These are phyloP conservation scores for Globisporangium ultimum DNA, from an alignment of 352 stramenopile genomes.

Conservation along the genomic window DNA sequence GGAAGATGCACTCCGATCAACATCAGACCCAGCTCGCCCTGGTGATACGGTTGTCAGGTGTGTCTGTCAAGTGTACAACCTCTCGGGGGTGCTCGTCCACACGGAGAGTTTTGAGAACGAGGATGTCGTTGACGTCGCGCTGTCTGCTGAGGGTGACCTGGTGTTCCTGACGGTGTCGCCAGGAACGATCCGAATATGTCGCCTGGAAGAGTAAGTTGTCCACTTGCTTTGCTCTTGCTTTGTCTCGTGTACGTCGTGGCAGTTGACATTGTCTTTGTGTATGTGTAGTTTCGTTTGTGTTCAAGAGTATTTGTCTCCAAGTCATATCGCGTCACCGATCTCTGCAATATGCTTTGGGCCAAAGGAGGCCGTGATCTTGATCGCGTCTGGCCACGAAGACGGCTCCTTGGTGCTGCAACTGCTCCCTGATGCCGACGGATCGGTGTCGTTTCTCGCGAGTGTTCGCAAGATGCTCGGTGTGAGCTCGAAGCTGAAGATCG, in stretches of 20 bases:
- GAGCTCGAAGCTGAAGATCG: slow-evolving; percentile 81
- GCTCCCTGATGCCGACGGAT: slow-evolving; percentile 77
- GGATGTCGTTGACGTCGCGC: slow-evolving; percentile 39
- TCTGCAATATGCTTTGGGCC: slow-evolving; percentile 67
- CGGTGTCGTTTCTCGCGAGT: slow-evolving; percentile 70
- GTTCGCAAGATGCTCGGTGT: slow-evolving; percentile 72
- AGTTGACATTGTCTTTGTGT: slow-evolving; percentile 7
- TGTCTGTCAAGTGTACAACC: slow-evolving; percentile 61
- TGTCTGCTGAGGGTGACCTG: slow-evolving; percentile 70
- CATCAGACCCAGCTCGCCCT: not conserved
- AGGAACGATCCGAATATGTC: slow-evolving; percentile 56
- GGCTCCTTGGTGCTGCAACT: slow-evolving; percentile 75
- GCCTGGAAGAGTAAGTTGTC: slow-evolving; percentile 73
- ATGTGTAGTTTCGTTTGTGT: slow-evolving; percentile 54
- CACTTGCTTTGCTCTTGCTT: not conserved
- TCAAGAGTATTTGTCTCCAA: slow-evolving; percentile 59
- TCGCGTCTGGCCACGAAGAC: slow-evolving; percentile 63
- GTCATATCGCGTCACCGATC: slow-evolving; percentile 32
- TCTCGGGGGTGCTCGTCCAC: slow-evolving; percentile 56
- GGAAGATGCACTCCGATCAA: not conserved
- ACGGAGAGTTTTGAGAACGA: slow-evolving; percentile 43
- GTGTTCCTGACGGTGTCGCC: slow-evolving; percentile 60
- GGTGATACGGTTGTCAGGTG: slow-evolving; percentile 20
- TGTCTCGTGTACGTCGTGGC: not conserved
- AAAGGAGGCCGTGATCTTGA: slow-evolving; percentile 73